Base-by-base conservation (phyloP, 805 yeast genomes). In the Metschnikowia sp. region DNA sequence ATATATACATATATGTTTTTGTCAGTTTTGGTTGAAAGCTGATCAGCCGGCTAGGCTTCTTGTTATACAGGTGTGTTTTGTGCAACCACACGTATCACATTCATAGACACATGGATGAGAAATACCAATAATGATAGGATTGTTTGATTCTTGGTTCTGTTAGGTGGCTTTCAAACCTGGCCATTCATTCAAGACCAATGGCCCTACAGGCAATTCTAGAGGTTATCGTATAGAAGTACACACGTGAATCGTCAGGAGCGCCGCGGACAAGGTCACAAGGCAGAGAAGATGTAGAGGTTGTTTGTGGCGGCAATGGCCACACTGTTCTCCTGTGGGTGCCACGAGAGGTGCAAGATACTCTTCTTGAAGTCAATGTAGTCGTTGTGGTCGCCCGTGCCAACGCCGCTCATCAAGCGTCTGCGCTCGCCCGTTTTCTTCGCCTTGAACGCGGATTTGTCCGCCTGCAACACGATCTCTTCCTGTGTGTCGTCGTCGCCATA, bases 281-380 rank as follows among this genome's bases (percentile, higher is more conserved):
- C 85, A 48, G 92, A 84, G 65, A 87, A 87, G 51, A 87, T 86
- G 70, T 86, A 87, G 58, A 88, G 78, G 71, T 94, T 94, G 74
- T 94, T 95, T 19, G 99, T 94, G 15, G 99, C 98, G 41, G 98
- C 98, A 62, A 94, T 88, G 37, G 99, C 99, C 57, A 94, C 96
- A 44, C 94, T 84, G 71, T 94, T 89, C 71, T 95, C 99, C 57
- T 76, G 77, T 54, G 99, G 99, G 75, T 94, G 99, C 99, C 99
- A 94, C 66, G 97, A 89, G 68, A 90, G 77, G 70, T 94, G 98
- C 68, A 92, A 76, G 51, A 94, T 91, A 68, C 88, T 85, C 77
- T 91, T 92, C 69, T 91, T 89, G 75, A 91, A 94, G 70, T 95
- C 98, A 56, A 91, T 87, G 55, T 82, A 79, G 61, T 84, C 90